These are phyloP conservation scores for Setaria italica DNA, from an alignment of 202 grass and related monocot species.

Conservation along the genomic window DNA sequence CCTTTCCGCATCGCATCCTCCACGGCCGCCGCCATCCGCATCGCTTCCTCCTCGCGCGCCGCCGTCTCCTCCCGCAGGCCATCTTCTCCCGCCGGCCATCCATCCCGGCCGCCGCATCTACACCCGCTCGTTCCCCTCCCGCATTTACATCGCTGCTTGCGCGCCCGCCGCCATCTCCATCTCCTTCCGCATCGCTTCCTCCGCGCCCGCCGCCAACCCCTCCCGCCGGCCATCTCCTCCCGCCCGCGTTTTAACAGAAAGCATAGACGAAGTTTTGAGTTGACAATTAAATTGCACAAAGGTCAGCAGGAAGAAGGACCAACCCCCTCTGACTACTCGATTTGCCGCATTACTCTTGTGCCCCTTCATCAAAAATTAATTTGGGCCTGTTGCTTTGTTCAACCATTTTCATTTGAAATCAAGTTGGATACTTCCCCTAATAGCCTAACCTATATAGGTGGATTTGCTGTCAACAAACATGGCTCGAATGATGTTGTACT, in stretches of 20 bases:
- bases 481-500: neutral
- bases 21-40: too few species aligned
- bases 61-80: too few species aligned
- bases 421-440: neutral
- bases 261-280: neutral
- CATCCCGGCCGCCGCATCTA: too few species aligned
- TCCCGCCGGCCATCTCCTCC: too few species aligned
- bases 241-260: neutral
- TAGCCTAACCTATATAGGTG: neutral
- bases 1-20: too few species aligned
- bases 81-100: too few species aligned
- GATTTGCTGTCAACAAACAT: neutral
- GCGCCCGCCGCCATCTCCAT: too few species aligned
- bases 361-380: neutral
- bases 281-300: neutral
- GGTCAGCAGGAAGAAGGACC: neutral
- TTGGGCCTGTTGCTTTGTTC: neutral
- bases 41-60: too few species aligned
- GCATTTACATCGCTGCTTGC: too few species aligned
- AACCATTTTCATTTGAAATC: neutral
- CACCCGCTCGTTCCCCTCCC: too few species aligned
- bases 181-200: too few species aligned
- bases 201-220: too few species aligned
- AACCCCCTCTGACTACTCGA: neutral
- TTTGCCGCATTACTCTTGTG: neutral